Conservation (phyloP, 2,329 filamentous ascomycete genomes). For the Xylogone sp. region DNA sequence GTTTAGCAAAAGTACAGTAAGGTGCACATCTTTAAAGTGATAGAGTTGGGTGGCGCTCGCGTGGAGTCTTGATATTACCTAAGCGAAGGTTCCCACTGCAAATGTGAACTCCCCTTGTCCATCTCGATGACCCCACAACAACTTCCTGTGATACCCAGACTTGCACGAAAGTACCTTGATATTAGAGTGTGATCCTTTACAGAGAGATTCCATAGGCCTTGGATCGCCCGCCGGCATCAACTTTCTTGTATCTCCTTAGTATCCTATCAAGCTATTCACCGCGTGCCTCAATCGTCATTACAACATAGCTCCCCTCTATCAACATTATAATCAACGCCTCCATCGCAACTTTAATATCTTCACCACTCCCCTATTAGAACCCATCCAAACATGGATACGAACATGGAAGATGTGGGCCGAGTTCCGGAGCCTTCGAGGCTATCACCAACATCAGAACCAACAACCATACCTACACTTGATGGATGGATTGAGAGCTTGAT, state of each 20-base stretch:
- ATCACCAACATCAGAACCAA: constrained; percentile 74
- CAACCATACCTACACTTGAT: constrained; percentile 88
- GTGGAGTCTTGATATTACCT: not conserved
- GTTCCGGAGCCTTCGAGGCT: constrained; percentile 75
- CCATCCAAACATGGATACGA: constrained; percentile 73
- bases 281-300: constrained; percentile 19
- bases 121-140: not conserved
- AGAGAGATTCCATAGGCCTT: not conserved
- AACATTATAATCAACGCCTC: constrained; percentile 6
- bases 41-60: not conserved
- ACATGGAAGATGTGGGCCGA: constrained; percentile 97
- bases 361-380: constrained; percentile 5
- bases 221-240: not conserved
- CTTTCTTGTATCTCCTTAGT: too few relatives aligned
- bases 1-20: too few relatives aligned
- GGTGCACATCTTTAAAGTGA: too few relatives aligned
- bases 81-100: not conserved
- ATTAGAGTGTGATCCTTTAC: not conserved
- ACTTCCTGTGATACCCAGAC: not conserved
- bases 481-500: constrained; percentile 99
- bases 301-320: constrained; percentile 20
- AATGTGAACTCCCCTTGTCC: not conserved
- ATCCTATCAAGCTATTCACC: not conserved
- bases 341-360: not conserved
- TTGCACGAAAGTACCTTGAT: not conserved